A percentile compares a stretch with the other conserved stretches of the same genome.
phyloP scores from a whole-genome alignment of 1,284 basidiomycete genomes.

The Apiotrichum laibachii region DNA sequence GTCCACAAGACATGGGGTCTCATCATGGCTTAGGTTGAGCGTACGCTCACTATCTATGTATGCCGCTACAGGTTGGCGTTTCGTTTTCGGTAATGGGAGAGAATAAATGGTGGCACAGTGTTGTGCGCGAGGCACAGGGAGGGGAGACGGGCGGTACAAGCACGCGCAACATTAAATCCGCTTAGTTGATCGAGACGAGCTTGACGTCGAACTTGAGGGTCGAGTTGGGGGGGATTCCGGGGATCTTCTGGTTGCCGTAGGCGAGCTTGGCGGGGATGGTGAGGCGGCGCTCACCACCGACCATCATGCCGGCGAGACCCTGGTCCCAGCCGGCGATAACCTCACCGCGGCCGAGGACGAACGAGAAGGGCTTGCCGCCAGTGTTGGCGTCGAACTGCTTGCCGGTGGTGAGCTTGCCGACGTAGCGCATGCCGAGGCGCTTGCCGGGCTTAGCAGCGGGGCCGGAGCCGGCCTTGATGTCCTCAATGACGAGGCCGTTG shows the following conservation, averaged over 20 bases:
- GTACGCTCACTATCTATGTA: not conserved
- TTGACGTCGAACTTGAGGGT: conserved; percentile 59
- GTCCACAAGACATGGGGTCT: not conserved
- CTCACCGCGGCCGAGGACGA: conserved; percentile 81
- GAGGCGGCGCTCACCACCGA: conserved; percentile 82
- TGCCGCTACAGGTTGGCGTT: not conserved
- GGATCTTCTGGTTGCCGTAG: conserved; percentile 56
- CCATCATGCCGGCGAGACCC: conserved; percentile 86
- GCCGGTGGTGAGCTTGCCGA: conserved; percentile 71
- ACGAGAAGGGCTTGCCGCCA: conserved; percentile 84
- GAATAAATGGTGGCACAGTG: not conserved
- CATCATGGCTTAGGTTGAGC: not conserved
- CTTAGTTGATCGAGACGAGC: conserved; percentile 55
- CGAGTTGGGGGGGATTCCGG: conserved; percentile 55
- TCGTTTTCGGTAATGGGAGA: not conserved
- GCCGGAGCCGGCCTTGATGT: conserved; percentile 75
- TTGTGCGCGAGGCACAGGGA: not conserved
- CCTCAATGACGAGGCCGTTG: conserved; percentile 74
- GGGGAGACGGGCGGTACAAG: not conserved
- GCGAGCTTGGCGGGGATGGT: conserved; percentile 56
- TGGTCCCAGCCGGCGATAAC: conserved; percentile 96
- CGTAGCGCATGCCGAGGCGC: conserved; percentile 72
- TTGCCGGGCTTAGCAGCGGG: conserved; percentile 81
- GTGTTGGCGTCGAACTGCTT: conserved; percentile 87
- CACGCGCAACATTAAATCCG: not conserved